Evolutionary conservation across 2,329 filamentous ascomycete species (phyloP), one percentile per base, ranked within the genome.

Genomic region (Ascochyta fabae): DNA sequence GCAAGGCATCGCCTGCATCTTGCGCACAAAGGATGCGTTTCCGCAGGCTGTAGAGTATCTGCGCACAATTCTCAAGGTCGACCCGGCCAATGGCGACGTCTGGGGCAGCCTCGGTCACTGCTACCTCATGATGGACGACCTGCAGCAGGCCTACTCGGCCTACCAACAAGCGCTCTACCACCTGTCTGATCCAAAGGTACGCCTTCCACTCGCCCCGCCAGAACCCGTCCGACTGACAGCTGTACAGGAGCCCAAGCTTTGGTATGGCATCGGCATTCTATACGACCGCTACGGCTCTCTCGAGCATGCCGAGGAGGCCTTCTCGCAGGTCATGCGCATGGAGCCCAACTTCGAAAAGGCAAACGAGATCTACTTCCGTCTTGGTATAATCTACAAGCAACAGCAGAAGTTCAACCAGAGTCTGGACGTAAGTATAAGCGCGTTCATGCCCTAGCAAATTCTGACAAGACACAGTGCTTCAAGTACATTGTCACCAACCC

Each of bases 331-430:
- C 60, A 98, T 99, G 95, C 89, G 92, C 66, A 98, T 99, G 89
- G 90, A 96, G 69, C 95, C 94, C 4, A 89, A 92, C 67, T 98
- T 98, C 66, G 95, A 99, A 72, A 99, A 99, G 83, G 93, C 94
- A 53, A 98, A 98, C 71, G 95, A 99, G 75, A 98, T 99, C 49
- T 99, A 98, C 77, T 99, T 99, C 79, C 87, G 95, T 26, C 84
- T 99, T 8, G 95, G 95, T n/a, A 99, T 99, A 80, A 98, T 99
- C 64, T 98, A 98, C 81, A 99, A 99, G 76, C 94, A 98, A 71
- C 95, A 98, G 74, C 89, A 93, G 59, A 98, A 98, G 75, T 99
- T 93, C 74, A 83, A 83, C 48, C 89, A 96, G 72, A 97, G 93
- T 81, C 82, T 98, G 41, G 95, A 98, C 78, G 93, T 96, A 81